phyloP scores from a whole-genome alignment of 2,329 filamentous ascomycete species.

The Cladosporium sp. region DNA sequence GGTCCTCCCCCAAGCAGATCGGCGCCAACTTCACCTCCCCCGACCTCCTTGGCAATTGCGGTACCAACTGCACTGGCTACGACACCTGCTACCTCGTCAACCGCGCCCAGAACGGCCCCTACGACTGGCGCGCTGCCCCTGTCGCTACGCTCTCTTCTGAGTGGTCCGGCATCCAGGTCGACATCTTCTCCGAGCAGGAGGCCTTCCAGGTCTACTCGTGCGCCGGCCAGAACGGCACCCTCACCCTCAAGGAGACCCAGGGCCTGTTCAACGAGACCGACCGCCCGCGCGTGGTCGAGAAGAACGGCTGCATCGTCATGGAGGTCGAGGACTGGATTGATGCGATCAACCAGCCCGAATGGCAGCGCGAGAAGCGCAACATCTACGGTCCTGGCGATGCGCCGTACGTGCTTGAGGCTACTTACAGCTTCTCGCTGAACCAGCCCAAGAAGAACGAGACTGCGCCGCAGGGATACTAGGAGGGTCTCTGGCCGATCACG shows the following conservation, averaged over 20 bases:
- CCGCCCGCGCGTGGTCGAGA: constrained; percentile 63
- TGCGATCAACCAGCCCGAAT: constrained; percentile 90
- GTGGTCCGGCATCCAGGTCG: constrained; percentile 80
- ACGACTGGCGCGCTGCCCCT: constrained; percentile 64
- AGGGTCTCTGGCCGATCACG: neutral
- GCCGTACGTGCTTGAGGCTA: constrained; percentile 47
- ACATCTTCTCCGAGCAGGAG: constrained; percentile 79
- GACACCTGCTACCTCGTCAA: constrained; percentile 74
- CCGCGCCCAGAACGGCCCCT: constrained; percentile 57
- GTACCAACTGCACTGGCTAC: constrained; percentile 79
- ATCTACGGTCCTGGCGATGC: constrained; percentile 49
- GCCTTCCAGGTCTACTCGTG: constrained; percentile 89
- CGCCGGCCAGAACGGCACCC: constrained; percentile 65
- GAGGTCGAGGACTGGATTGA: constrained; percentile 95
- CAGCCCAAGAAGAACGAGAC: constrained; percentile 16
- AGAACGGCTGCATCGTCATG: constrained; percentile 85
- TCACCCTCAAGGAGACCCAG: constrained; percentile 70
- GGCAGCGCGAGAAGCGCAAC: constrained; percentile 64
- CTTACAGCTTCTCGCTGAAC: constrained; percentile 46
- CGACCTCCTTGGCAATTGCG: constrained; percentile 72
- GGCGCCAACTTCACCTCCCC: constrained; percentile 66
- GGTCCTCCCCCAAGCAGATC: constrained; percentile 76
- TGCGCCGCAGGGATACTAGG: neutral
- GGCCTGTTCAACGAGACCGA: constrained; percentile 57
- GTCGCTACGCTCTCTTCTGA: constrained; percentile 67